Conservation (phyloP, 140 eudicot genomes). For the Ambrosia hybrid region DNA sequence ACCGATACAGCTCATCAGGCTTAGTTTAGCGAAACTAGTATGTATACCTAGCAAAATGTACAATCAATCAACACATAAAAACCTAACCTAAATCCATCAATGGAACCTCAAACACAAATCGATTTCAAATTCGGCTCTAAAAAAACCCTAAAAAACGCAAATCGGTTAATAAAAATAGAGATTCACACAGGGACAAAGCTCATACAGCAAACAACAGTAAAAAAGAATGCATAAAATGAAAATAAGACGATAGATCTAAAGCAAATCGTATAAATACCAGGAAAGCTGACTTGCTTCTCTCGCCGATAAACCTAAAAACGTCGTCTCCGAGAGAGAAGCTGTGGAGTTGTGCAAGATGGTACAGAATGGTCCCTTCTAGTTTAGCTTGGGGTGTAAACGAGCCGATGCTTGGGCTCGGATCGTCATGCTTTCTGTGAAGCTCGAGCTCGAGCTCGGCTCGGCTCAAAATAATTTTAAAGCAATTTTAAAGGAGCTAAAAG, state of each 20-base stretch:
- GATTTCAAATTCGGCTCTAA: background rate
- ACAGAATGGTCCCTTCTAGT: too few relatives aligned
- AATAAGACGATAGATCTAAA: conserved; percentile 17
- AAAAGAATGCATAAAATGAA: background rate
- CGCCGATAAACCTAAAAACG: conserved; percentile 23
- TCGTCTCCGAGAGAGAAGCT: conserved; percentile 24
- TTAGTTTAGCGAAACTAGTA: conserved; percentile 1
- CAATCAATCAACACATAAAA: conserved; percentile 12
- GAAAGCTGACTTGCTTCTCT: conserved; percentile 28
- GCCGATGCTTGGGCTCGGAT: too few relatives aligned
- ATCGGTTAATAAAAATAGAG: background rate
- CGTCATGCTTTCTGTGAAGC: too few relatives aligned
- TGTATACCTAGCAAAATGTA: conserved; percentile 7
- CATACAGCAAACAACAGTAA: background rate
- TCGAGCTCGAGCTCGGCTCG: too few relatives aligned
- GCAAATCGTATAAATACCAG: conserved; percentile 21
- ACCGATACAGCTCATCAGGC: background rate
- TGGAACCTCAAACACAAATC: conserved; percentile 12
- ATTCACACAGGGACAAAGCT: conserved; percentile 12
- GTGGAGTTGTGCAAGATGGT: too few relatives aligned
- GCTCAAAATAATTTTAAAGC: too few relatives aligned
- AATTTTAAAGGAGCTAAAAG: too few relatives aligned
- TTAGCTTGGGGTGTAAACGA: too few relatives aligned
- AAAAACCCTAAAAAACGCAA: background rate
- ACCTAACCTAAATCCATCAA: conserved; percentile 2